Evolutionary conservation across 1,284 basidiomycete species (phyloP).

Genomic region (Blastosporella zonata): DNA sequence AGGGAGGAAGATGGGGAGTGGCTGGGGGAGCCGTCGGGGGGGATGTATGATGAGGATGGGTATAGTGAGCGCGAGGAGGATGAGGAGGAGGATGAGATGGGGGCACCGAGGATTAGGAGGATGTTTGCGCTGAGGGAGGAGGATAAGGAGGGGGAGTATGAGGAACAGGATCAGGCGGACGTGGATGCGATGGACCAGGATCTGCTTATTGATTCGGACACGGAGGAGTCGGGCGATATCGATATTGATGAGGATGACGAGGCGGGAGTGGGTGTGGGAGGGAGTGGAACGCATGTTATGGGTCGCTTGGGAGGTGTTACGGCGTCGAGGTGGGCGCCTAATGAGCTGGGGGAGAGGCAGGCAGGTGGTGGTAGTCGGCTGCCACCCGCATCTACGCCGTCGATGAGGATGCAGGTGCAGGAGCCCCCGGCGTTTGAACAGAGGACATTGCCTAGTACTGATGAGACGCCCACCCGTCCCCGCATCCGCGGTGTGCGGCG

Average conservation of each 20-base stretch:
- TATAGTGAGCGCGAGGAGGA: constrained; percentile 51
- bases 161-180: constrained; percentile 41
- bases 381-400: constrained; percentile 13
- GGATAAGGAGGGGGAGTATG: constrained; percentile 26
- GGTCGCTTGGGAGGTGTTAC: constrained; percentile 27
- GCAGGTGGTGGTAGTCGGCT: not conserved
- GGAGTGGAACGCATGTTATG: constrained; percentile 17
- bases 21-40: constrained; percentile 43
- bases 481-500: constrained; percentile 40
- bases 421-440: constrained; percentile 10
- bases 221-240: constrained; percentile 39
- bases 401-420: constrained; percentile 10
- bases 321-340: constrained; percentile 36
- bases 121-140: constrained; percentile 20
- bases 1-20: constrained; percentile 47
- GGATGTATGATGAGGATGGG: constrained; percentile 46
- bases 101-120: constrained; percentile 21
- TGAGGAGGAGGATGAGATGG: constrained; percentile 41
- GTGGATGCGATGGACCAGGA: constrained; percentile 71
- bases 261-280: constrained; percentile 18
- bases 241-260: constrained; percentile 36
- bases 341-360: not conserved
- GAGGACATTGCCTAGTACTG: constrained; percentile 31
- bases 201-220: constrained; percentile 49
- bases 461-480: constrained; percentile 65